phyloP scores from a whole-genome alignment of 2,329 filamentous ascomycete species.

The Pseudogymnoascus sp. region DNA sequence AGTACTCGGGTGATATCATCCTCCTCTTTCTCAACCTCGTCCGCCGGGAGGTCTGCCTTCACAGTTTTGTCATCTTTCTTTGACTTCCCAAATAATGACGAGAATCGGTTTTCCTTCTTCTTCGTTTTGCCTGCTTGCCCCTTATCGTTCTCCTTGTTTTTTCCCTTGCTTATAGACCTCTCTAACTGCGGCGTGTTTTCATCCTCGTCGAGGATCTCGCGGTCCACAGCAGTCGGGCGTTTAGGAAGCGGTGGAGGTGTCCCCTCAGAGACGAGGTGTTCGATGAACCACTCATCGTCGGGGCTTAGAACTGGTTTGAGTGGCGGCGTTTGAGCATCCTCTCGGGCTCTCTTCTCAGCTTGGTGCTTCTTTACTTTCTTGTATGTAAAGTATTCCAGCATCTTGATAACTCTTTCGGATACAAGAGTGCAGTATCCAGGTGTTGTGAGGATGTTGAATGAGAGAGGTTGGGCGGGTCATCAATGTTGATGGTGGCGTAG shows the following conservation, averaged over 20 bases:
- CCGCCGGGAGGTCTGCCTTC: conserved; percentile 29
- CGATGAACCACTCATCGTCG: conserved; percentile 51
- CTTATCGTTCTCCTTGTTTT: conserved; percentile 27
- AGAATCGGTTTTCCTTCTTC: conserved; percentile 33
- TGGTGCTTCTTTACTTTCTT: conserved; percentile 55
- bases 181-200: background rate
- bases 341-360: conserved; percentile 36
- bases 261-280: conserved; percentile 43
- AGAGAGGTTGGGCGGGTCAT: background rate
- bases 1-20: conserved; percentile 72
- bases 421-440: background rate
- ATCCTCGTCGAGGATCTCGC: conserved; percentile 16
- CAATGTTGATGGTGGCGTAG: background rate
- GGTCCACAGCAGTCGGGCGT: conserved; percentile 17
- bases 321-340: conserved; percentile 9
- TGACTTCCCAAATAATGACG: conserved; percentile 30
- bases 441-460: background rate
- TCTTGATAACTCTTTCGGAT: conserved; percentile 24
- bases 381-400: conserved; percentile 56
- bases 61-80: conserved; percentile 31
- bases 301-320: conserved; percentile 40
- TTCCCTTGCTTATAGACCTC: conserved; percentile 18
- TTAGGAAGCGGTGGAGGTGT: conserved; percentile 44
- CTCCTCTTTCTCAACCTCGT: conserved; percentile 45
- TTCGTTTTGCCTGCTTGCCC: conserved; percentile 24